Base-by-base conservation (phyloP, 768 basidiomycete genomes). In the Tephrocybe sp. region DNA sequence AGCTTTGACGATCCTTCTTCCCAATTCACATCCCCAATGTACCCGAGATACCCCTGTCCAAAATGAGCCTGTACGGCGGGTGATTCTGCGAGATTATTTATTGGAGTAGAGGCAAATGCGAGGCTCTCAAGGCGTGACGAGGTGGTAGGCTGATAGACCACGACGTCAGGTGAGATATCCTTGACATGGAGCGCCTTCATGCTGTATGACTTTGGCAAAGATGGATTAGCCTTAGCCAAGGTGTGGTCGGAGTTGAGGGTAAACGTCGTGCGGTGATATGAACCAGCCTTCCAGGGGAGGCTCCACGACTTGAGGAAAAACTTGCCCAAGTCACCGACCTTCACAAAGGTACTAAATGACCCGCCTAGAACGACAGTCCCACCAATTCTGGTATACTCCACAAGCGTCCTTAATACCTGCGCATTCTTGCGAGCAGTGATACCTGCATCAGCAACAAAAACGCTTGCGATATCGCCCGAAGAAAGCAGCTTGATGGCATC, bases 151-250 rank as follows among this genome's bases (percentile, higher is more conserved):
- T 32, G 39, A 51, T 78, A 76, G 0, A 77, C 49, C 13, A 65
- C 65, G 19, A 61, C 57, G 32, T 67, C 65, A 11, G 63, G 52
- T 7, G 54, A 44, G 35, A 71, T 64, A 38, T 63, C 60, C 48
- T 59, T 61, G 49, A 75, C 48, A 48, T 72, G 68, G 4, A 73
- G 55, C 0, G 72, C 66, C 57, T 76, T 76, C 73, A 76, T 75
- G 57, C 72, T 75, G 57, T 70, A 73, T 0, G 66, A 62, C 4
- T 40, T 17, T 2, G 43, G 48, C 6, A 73, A 55, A 1, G 62
- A 63, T 0, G 66, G 62, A 47, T 69, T 72, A 5, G 49, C 47
- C 51, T 61, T 63, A 0, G 62, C 65, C 4, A 70, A 23, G 12
- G 64, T 60, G 38, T 70, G 67, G 1, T 39, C 39, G 13, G 62